Conservation (phyloP, 306 rosid genomes). For the Trifolium fragiferum region DNA sequence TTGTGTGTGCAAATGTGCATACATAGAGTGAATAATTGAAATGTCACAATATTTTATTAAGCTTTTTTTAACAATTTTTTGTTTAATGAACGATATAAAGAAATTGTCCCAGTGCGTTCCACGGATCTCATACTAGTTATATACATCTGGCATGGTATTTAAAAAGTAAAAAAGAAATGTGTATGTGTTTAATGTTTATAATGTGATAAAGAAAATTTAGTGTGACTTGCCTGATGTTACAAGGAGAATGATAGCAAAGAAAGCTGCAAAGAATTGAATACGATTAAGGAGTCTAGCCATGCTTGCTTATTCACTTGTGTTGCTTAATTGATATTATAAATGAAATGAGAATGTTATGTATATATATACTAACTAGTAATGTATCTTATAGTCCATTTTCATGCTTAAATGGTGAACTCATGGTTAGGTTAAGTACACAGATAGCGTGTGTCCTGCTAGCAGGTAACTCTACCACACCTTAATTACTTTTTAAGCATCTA, state of each 20-base stretch:
- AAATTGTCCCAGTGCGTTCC: too few species aligned
- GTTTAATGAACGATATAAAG: too few species aligned
- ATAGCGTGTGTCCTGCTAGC: background rate
- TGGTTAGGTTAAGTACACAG: constrained; percentile 43
- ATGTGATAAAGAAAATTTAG: background rate
- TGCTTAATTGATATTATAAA: constrained; percentile 6
- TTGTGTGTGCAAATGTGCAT: background rate
- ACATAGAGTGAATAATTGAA: too few species aligned
- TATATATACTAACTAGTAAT: background rate
- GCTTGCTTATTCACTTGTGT: background rate
- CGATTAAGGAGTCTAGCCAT: constrained; percentile 36
- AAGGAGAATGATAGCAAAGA: constrained; percentile 38
- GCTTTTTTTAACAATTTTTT: too few species aligned
- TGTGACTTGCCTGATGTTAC: constrained; percentile 40
- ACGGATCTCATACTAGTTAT: too few species aligned
- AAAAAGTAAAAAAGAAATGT: too few species aligned
- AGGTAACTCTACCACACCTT: background rate
- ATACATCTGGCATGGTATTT: too few species aligned
- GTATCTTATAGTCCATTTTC: background rate
- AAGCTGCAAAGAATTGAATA: constrained; percentile 40
- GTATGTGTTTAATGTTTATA: background rate
- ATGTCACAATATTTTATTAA: too few species aligned
- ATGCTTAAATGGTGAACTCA: constrained; percentile 43
- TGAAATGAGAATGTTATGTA: constrained; percentile 1
- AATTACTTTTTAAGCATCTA: background rate